These are phyloP conservation scores for Hippophae gyantsensis DNA, from an alignment of 306 rosid species.

Conservation along the genomic window DNA sequence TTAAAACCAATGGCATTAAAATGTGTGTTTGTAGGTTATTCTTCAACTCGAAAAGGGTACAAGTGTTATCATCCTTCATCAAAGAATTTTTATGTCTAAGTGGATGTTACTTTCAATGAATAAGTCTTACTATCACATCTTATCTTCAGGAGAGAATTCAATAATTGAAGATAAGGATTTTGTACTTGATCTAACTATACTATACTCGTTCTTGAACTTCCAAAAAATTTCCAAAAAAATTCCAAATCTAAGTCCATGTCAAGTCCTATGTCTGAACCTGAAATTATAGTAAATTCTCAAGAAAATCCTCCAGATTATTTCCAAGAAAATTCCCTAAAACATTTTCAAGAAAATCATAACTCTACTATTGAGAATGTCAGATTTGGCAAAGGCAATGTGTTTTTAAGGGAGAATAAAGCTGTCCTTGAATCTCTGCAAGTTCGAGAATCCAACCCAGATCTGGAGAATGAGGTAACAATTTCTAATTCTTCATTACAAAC, in stretches of 20 bases:
- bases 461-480: not conserved
- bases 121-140: no score
- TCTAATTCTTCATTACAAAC: not conserved
- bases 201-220: no score
- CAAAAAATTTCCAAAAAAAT: no score
- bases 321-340: no score
- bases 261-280: not conserved
- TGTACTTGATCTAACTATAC: no score
- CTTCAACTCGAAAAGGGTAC: not conserved
- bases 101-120: no score
- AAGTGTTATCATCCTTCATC: not conserved
- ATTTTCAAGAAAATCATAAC: not conserved
- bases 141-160: no score
- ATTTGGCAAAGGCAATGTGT: not conserved
- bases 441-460: not conserved
- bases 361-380: not conserved
- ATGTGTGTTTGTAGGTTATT: not conserved
- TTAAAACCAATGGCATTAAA: not conserved
- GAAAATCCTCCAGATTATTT: no score
- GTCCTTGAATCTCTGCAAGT: not conserved
- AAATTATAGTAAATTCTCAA: no score
- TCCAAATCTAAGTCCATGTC: not conserved
- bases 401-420: not conserved
- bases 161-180: no score
- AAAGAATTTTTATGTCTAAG: no score